Evolutionary conservation across 345 rosid species (phyloP), one percentile per base, ranked within the genome.

Genomic region (Durio zibethinus): DNA sequence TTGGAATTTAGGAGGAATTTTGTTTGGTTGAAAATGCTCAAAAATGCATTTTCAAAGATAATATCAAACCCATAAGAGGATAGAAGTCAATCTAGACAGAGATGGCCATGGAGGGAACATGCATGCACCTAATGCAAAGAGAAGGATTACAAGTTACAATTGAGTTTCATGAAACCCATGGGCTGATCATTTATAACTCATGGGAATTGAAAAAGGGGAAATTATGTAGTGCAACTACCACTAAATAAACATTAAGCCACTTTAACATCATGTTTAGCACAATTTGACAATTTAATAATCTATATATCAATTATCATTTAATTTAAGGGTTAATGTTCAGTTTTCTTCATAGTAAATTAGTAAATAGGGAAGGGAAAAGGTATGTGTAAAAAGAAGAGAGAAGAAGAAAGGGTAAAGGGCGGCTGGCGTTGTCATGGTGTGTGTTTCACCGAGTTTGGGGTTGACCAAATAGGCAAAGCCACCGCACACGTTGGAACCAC

Each of bases 81-180:
- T 62, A 14, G 10, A 77, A 79, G 84, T 82, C 87, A 80, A 86
- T 80, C 76, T 35, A 76, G 76, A 77, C 74, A 78, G 31, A 61
- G 82, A 76, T 67, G 75, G 73, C 45, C 47, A 50, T 12, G 70
- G 70, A 43, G 35, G 60, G 14, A 31, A 40, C 43, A 25, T 23
- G 4, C 43, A 25, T 23, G 4, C 5, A 21, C 29, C 40, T 38
- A 38, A 56, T n/a, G 2, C 4, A 57, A 63, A 63, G 47, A 35
- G 45, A 64, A 64, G 15, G 45, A 64, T 35, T 63, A 63, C 21
- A 16, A 60, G 64, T 29, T 60, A 5, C 8, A 60, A 31, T 62
- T 29, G 0, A 1, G 6, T 16, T 31, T 31, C 2, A n/a, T n/a
- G n/a, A n/a, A n/a, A n/a, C n/a, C n/a, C n/a, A n/a, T n/a, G n/a